Evolutionary conservation across 192 early-diverging fungal genomes (phyloP).

Genomic region (Podila verticillata): DNA sequence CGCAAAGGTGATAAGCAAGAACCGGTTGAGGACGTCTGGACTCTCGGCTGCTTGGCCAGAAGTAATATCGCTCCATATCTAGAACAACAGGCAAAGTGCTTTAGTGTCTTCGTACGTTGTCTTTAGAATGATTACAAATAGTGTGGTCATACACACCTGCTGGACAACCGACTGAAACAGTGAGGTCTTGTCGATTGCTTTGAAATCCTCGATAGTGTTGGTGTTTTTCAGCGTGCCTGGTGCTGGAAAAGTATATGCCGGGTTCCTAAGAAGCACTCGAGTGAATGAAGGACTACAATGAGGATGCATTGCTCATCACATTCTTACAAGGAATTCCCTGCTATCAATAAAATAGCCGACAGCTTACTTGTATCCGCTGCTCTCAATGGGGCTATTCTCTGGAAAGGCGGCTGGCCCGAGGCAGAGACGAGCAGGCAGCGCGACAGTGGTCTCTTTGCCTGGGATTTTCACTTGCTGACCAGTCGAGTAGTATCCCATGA

Average conservation of each 20-base stretch:
- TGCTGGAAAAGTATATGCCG: constrained; percentile 56
- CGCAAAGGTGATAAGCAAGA: constrained; percentile 90
- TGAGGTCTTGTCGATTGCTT: constrained; percentile 75
- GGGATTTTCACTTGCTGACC: constrained; percentile 61
- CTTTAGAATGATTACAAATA: neutral
- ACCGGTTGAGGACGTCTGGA: constrained; percentile 76
- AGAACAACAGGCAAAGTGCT: constrained; percentile 14
- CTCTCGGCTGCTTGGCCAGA: constrained; percentile 69
- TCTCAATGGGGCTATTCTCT: constrained; percentile 17
- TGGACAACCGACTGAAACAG: constrained; percentile 67
- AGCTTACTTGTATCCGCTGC: constrained; percentile 17
- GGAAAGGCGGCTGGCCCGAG: constrained; percentile 66
- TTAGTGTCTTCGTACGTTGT: neutral
- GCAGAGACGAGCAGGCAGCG: constrained; percentile 71
- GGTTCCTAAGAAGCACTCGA: constrained; percentile 14
- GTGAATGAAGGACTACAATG: neutral
- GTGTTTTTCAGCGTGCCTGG: constrained; percentile 83
- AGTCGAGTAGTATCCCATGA: constrained; percentile 74
- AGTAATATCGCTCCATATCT: constrained; percentile 79
- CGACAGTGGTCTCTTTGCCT: constrained; percentile 53
- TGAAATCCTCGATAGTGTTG: constrained; percentile 96
- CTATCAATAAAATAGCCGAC: neutral
- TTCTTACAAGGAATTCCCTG: neutral
- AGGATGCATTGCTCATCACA: neutral
- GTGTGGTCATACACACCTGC: constrained; percentile 54